phyloP scores from a whole-genome alignment of 805 yeast genomes.

The Yamadazyma sp. region DNA sequence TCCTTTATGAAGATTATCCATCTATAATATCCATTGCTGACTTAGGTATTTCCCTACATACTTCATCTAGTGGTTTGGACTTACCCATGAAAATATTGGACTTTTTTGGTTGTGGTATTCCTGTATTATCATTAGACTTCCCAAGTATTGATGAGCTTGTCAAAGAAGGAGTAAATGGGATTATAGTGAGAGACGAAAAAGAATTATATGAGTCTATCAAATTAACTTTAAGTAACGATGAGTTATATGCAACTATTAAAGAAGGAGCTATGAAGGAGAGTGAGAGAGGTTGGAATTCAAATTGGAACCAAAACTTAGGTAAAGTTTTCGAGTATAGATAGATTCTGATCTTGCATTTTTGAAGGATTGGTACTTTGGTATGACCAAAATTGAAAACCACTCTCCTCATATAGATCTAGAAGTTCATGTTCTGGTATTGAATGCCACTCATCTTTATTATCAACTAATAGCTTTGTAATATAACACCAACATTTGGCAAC shows the following conservation, averaged over 20 bases:
- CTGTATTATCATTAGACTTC: constrained; percentile 77
- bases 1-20: constrained; percentile 77
- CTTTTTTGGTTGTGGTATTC: constrained; percentile 93
- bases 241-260: constrained; percentile 42
- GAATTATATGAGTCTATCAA: constrained; percentile 25
- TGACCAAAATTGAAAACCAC: constrained; percentile 51
- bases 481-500: constrained; percentile 61
- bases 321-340: constrained; percentile 19
- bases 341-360: constrained; percentile 30
- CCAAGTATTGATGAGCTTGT: constrained; percentile 80
- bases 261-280: constrained; percentile 77
- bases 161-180: constrained; percentile 65
- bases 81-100: constrained; percentile 97
- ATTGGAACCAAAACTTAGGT: constrained; percentile 58
- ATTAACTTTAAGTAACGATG: constrained; percentile 25
- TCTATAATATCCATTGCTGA: constrained; percentile 72
- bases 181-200: constrained; percentile 13
- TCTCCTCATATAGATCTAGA: constrained; percentile 41
- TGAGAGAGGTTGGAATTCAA: constrained; percentile 63
- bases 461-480: constrained; percentile 27
- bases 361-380: constrained; percentile 19
- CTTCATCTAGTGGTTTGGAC: constrained; percentile 90
- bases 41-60: constrained; percentile 84
- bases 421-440: constrained; percentile 50
- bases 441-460: constrained; percentile 32